Percentiles rank a stretch among this genome's conserved stretches.
Evolutionary conservation across 805 yeast genomes (phyloP).

Genomic region (Myxozyma sirexii): DNA sequence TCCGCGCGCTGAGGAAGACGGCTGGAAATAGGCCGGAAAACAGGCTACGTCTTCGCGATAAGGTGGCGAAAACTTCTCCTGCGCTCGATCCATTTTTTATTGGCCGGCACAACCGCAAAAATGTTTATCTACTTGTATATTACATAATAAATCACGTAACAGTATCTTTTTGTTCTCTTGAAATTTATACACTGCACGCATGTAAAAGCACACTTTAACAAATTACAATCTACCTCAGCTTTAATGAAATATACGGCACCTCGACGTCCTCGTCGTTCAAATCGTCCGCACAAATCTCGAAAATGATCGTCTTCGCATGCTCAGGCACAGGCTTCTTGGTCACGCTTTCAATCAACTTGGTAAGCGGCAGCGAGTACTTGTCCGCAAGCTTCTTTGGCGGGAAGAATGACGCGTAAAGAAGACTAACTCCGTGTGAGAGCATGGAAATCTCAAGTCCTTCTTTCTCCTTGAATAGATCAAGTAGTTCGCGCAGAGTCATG

Average conservation of each 20-base stretch:
- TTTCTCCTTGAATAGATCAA: conserved; percentile 73
- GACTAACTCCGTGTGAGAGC: conserved; percentile 88
- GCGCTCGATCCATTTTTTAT: background rate
- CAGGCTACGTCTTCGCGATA: background rate
- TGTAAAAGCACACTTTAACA: background rate
- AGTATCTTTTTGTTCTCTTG: background rate
- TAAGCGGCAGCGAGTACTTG: conserved; percentile 56
- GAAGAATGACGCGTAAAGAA: conserved; percentile 89
- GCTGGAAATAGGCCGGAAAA: background rate
- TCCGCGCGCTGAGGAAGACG: too few relatives aligned
- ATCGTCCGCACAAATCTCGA: conserved; percentile 93
- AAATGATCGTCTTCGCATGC: conserved; percentile 74
- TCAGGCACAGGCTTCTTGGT: conserved; percentile 78
- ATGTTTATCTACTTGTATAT: background rate
- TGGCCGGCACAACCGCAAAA: background rate
- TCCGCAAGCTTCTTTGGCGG: conserved; percentile 89
- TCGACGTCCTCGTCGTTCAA: conserved; percentile 86
- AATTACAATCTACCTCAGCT: background rate
- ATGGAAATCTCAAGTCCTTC: conserved; percentile 88
- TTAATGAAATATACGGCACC: conserved; percentile 72
- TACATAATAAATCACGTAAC: background rate
- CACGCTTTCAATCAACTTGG: conserved; percentile 78
- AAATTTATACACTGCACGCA: too few relatives aligned
- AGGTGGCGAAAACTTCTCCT: background rate
- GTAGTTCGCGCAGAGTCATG: conserved; percentile 69